phyloP scores from a whole-genome alignment of 1,284 basidiomycete genomes.

The Ustilago nuda region DNA sequence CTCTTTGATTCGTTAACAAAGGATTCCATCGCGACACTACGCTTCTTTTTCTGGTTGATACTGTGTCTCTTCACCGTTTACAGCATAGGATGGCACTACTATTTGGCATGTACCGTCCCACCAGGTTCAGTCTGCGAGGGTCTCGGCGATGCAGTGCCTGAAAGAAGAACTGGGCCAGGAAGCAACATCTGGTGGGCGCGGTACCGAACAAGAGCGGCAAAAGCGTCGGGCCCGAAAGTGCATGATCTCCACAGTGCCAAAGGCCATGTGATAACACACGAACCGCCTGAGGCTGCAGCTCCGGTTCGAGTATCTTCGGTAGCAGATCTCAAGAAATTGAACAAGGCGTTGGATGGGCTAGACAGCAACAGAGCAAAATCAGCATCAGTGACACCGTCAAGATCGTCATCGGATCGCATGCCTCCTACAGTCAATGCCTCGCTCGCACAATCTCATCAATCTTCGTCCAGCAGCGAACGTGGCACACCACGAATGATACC shows the following conservation, averaged over 20 bases:
- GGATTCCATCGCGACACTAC: slow-evolving; percentile 38
- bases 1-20: slow-evolving; percentile 28
- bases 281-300: slow-evolving; percentile 31
- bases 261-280: slow-evolving; percentile 12
- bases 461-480: slow-evolving; percentile 25
- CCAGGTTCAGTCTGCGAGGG: slow-evolving; percentile 57
- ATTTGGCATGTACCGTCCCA: slow-evolving; percentile 80
- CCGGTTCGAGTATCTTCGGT: slow-evolving; percentile 42
- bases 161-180: slow-evolving; percentile 59
- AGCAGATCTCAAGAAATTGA: slow-evolving; percentile 41
- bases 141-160: slow-evolving; percentile 43
- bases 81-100: slow-evolving; percentile 86
- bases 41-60: slow-evolving; percentile 70
- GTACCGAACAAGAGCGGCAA: slow-evolving; percentile 42
- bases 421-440: slow-evolving; percentile 5
- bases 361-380: slow-evolving; percentile 35
- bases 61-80: slow-evolving; percentile 79
- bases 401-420: slow-evolving; percentile 11
- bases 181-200: slow-evolving; percentile 63
- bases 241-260: slow-evolving; percentile 5
- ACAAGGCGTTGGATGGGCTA: slow-evolving; percentile 34
- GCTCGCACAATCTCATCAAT: slow-evolving; percentile 27
- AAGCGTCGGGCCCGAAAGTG: slow-evolving; percentile 31
- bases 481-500: slow-evolving; percentile 22
- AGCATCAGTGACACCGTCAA: slow-evolving; percentile 16